Conservation (phyloP, 345 rosid genomes). For the Citrus glauca region DNA sequence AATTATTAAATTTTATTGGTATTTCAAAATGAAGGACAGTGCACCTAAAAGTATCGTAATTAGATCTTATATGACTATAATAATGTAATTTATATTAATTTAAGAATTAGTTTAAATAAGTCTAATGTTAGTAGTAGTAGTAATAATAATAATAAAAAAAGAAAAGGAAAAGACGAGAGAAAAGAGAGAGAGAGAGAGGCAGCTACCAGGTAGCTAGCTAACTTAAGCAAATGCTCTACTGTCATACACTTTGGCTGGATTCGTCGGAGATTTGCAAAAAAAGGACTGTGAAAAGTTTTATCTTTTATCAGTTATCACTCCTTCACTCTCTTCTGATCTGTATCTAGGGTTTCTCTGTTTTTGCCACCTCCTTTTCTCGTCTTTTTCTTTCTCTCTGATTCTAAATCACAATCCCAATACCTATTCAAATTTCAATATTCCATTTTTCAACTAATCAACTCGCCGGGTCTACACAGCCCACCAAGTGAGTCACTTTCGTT, state of each 20-base stretch:
- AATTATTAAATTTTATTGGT: no score
- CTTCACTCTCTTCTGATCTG: neutral
- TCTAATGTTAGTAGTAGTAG: no score
- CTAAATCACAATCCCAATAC: neutral
- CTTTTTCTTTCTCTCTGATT: conserved; percentile 18
- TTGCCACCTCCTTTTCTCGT: neutral
- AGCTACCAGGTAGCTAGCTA: neutral
- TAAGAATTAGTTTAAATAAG: no score
- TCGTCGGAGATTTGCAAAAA: conserved; percentile 21
- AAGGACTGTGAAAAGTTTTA: neutral
- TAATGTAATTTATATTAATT: no score
- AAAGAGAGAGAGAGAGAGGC: neutral
- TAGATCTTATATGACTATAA: no score
- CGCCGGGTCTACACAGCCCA: conserved; percentile 15
- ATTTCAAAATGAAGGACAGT: no score
- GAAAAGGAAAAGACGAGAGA: no score
- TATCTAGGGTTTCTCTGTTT: neutral
- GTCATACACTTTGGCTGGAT: conserved; percentile 51
- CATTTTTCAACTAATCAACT: conserved; percentile 3
- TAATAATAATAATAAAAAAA: no score
- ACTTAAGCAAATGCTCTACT: conserved; percentile 17
- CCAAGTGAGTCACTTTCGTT: conserved; percentile 27
- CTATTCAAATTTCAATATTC: neutral
- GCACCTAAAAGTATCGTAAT: no score
- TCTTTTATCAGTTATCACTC: neutral